Evolutionary conservation across 2,329 filamentous ascomycete species (phyloP), one percentile per base, ranked within the genome.

Genomic region (Torrubiella hemipterigena): DNA sequence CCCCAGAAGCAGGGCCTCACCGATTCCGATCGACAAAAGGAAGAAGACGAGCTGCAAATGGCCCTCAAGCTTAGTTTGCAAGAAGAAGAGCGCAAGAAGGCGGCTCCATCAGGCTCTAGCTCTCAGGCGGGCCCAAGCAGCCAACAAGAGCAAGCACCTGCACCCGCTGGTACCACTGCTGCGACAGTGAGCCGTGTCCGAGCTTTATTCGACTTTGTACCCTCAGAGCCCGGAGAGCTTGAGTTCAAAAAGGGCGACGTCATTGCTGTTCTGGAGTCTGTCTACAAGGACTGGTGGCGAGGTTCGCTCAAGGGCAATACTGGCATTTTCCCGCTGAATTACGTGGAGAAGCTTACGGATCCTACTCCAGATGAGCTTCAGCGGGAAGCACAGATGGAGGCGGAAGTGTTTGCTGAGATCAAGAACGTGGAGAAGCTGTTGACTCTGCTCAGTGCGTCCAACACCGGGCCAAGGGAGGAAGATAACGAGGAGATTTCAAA

Each of bases 271-370:
- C 67, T 98, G 24, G 91, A 96, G 57, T 95, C 87, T 2, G 91
- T 96, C 2, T 98, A 93, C 63, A 98, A 96, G 58, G 91, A 98
- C 56, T 98, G 91, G 91, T 98, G 91, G 91, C 89, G 93, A 46
- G 91, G 91, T 2, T 93, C 87, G 25, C 63, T 98, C 36, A 77
- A 87, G 50, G 91, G 91, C 14, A 85, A 95, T 56, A 95, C 86
- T 6, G 91, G 91, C 45, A 98, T 98, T 42, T 98, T 98, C 57
- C 91, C 91, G 6, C 70, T 98, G 42, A 98, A 98, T 61, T 98
- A 98, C 50, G 91, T 98, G 12, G 91, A 98, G 61, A 98, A 98
- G 58, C 65, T 98, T 41, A 77, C 87, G 33, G 91, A 98, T 49
- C 91, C 91, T 5, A 96, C 91, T 0, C 78, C 79, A 13, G 89